Evolutionary conservation across 2,329 filamentous ascomycete genomes (phyloP).

Genomic region (Davidsoniella virescens): DNA sequence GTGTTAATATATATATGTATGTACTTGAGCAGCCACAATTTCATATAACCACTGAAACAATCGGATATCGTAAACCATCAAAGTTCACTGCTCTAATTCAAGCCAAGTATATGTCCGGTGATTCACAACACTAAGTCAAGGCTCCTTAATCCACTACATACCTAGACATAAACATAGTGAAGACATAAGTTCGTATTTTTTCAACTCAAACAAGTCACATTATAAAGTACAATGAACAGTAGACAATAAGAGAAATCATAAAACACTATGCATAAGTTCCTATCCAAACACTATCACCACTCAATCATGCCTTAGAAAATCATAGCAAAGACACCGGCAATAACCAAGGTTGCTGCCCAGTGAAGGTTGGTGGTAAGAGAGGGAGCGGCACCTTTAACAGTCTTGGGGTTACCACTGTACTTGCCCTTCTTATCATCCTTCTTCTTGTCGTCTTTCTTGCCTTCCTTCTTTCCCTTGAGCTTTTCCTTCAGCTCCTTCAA

Average conservation of each 20-base stretch:
- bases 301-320: conserved; percentile 6
- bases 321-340: conserved; percentile 10
- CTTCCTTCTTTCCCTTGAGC: conserved; percentile 11
- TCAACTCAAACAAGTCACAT: neutral
- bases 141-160: too few species aligned
- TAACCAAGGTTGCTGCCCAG: conserved; percentile 10
- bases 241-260: too few species aligned
- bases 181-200: neutral
- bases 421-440: conserved; percentile 7
- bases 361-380: conserved; percentile 6
- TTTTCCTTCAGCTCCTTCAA: conserved; percentile 11
- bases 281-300: neutral
- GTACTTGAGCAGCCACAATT: too few species aligned
- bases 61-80: too few species aligned
- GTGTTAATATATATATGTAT: too few species aligned
- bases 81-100: too few species aligned
- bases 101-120: too few species aligned
- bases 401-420: conserved; percentile 11
- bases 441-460: conserved; percentile 9
- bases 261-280: too few species aligned
- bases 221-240: neutral
- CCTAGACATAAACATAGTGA: neutral
- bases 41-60: too few species aligned
- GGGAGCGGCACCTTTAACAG: conserved; percentile 10
- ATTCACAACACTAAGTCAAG: too few species aligned